Evolutionary conservation across 108 stramenopile genomes (phyloP).

Genomic region (Nitzschia sp.): DNA sequence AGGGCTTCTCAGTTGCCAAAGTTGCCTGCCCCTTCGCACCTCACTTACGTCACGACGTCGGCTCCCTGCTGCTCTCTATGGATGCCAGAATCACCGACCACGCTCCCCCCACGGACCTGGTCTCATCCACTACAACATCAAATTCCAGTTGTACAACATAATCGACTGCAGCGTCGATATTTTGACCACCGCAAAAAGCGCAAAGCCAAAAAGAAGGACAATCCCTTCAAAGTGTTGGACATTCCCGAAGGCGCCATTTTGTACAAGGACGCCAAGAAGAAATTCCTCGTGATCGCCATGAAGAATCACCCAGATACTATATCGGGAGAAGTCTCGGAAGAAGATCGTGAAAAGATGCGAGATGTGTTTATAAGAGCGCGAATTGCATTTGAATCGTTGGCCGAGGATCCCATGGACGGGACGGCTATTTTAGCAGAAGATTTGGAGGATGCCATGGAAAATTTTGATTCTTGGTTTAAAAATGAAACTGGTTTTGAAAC

Average conservation of each 20-base stretch:
- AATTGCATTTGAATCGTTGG: conserved; percentile 66
- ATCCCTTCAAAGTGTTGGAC: conserved; percentile 59
- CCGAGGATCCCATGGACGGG: conserved; percentile 63
- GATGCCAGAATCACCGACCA: no score
- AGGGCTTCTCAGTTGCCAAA: no score
- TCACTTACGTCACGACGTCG: no score
- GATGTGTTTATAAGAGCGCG: conserved; percentile 72
- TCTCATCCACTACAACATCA: conserved; percentile 5
- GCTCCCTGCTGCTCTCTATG: no score
- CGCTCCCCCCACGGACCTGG: no score
- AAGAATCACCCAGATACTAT: conserved; percentile 78
- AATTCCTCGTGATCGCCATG: conserved; percentile 86
- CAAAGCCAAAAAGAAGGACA: conserved; percentile 12
- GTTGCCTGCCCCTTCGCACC: no score
- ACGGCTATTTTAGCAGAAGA: conserved; percentile 44
- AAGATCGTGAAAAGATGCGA: conserved; percentile 41
- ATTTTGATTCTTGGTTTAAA: conserved; percentile 80
- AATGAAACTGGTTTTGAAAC: conserved; percentile 71
- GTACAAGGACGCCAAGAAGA: conserved; percentile 73
- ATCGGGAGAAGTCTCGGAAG: conserved; percentile 19
- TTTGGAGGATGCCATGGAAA: conserved; percentile 43
- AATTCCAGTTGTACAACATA: background rate
- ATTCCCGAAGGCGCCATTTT: conserved; percentile 29
- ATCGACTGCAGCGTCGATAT: conserved; percentile 18
- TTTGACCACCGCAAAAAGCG: conserved; percentile 30